Base-by-base conservation (phyloP, 169 alveolate genomes). In the Pseudocohnilembus persalinus region DNA sequence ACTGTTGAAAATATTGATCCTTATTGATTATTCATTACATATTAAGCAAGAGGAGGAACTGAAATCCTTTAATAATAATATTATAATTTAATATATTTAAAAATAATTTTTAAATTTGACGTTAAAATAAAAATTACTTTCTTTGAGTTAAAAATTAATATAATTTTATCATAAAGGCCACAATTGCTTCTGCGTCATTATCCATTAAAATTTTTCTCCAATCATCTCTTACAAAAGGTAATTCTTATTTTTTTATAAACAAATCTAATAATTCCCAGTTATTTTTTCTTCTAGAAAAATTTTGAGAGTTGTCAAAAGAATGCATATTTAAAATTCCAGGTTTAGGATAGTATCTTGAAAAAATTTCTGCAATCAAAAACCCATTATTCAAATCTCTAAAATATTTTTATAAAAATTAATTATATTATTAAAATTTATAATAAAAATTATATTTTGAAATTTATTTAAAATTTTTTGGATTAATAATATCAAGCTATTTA, bases 301-400 rank as follows among this genome's bases (percentile, higher is more conserved):
- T 91, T 29, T 87, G 74, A 29, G 93, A 91, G 85, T 95, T 95
- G 80, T 94, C 97, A 72, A 92, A 92, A 25, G 91, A 79, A 84
- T 94, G 95, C 97, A 95, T 93, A 77, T 92, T 88, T 32, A 95
- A 84, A 68, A 90, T 92, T 29, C 90, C 68, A 49, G 68, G 68
- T 20, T 49, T 90, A 26, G 98, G 98, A 83, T 92, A 90, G 78
- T 95, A 94, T 26, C 97, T 79, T 31, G 89, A 82, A n/a, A 93
- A 88, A 30, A 95, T 94, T 89, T 95, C 97, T 49, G 97, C 98
- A 0, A 94, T 88, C 63, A 95, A 83, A 88, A 95, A 95, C 0
- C 98, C 97, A 88, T 93, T 95, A 31, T 89, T 81, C 72, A 93
- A 82, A 87, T 95, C 97, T 84, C 97, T 78, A 75, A 64, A 26